Evolutionary conservation across 345 rosid species (phyloP), one percentile per base, ranked within the genome.

Genomic region (Gynandropsis gynandra): DNA sequence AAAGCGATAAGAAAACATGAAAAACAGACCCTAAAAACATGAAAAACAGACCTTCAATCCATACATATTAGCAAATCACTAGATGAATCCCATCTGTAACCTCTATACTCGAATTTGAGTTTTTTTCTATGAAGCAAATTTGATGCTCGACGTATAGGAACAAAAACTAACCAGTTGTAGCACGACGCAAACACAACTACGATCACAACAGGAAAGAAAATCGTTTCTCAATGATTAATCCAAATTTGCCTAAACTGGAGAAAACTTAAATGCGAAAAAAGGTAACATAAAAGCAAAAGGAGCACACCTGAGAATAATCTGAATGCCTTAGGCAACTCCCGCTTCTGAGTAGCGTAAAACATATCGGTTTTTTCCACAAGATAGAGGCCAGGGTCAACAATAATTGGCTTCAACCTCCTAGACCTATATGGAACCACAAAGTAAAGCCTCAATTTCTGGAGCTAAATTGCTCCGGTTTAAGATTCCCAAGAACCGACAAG

Each of bases 351-450:
- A 44, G 83, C 87, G 65, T 79, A 77, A 64, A 87, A 85, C 87
- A 88, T 80, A 39, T 75, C 73, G 3, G 71, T 65, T 61, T 76
- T 85, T 65, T 85, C 97, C 16, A 52, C 55, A 34, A 82, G 79
- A 74, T 87, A 92, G 58, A 92, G 88, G 49, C 97, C 98, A 7
- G 98, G 95, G 64, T 92, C 98, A 46, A 92, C 94, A 62, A 88
- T 85, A 44, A 85, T 80, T 9, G 88, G 86, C 73, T 80, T 85
- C 87, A 92, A 62, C 62, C 74, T 76, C 72, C 71, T 81, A 1
- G 88, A 81, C 79, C 98, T 92, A 53, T 40, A 0, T 0, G 8
- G n/a, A 61, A 67, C 43, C 20, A 45, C 52, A 13, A 51, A 5
- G 38, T 18, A 44, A 12, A 38, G 3, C 21, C 47, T 43, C 45